Conservation (phyloP, 805 yeast genomes). For the Suhomyces xylopsoci region DNA sequence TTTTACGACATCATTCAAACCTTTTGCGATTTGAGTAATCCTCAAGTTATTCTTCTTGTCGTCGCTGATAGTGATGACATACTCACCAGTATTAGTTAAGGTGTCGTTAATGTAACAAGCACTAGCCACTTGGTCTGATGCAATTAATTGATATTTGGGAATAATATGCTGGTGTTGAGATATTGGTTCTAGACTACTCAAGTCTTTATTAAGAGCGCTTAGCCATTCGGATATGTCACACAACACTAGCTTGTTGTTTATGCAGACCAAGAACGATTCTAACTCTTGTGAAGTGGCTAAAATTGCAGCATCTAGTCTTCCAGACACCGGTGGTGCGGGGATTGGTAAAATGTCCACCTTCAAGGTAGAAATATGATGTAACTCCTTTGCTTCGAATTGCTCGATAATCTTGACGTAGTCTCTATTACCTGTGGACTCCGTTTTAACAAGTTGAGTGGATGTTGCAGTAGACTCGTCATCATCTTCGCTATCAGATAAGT, state of each 20-base stretch:
- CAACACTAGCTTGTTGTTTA: background rate
- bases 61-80: slow-evolving; percentile 12
- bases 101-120: slow-evolving; percentile 21
- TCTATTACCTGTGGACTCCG: background rate
- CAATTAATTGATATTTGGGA: background rate
- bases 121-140: slow-evolving; percentile 3
- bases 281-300: background rate
- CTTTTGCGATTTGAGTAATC: background rate
- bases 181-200: background rate
- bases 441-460: background rate
- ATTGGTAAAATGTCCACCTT: slow-evolving; percentile 1
- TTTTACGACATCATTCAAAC: background rate
- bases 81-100: slow-evolving; percentile 28
- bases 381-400: background rate
- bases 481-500: slow-evolving; percentile 7
- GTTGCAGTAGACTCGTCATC: background rate
- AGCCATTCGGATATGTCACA: background rate
- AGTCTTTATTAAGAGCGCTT: background rate
- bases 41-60: background rate
- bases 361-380: background rate
- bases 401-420: background rate
- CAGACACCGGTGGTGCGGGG: background rate
- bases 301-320: background rate
- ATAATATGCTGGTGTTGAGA: background rate
- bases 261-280: background rate